These are phyloP conservation scores for Salix caprea DNA, from an alignment of 345 rosid genomes.

Conservation along the genomic window DNA sequence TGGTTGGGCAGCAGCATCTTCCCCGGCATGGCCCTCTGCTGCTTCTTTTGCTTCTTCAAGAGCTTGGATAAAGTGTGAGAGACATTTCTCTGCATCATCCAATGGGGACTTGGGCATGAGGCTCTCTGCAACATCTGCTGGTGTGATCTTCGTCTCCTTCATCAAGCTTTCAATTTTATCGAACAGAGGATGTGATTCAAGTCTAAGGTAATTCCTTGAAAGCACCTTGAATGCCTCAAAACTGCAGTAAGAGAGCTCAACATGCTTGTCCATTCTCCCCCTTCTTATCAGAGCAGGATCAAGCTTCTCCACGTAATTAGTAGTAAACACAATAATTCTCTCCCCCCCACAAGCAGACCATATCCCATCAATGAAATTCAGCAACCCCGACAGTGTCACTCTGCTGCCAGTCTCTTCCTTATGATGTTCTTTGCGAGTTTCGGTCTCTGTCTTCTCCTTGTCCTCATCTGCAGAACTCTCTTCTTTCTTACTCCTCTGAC, in stretches of 20 bases:
- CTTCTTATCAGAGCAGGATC: slow-evolving; percentile 71
- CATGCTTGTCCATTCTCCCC: slow-evolving; percentile 63
- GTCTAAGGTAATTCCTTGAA: slow-evolving; percentile 40
- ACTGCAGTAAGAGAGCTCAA: slow-evolving; percentile 44
- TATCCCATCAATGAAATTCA: slow-evolving; percentile 64
- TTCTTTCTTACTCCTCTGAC: slow-evolving; percentile 41
- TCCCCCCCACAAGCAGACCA: slow-evolving; percentile 75
- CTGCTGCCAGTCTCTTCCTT: slow-evolving; percentile 31
- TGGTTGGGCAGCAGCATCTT: not conserved
- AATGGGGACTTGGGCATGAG: slow-evolving; percentile 46
- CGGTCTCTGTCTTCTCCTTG: slow-evolving; percentile 29
- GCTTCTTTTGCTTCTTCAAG: slow-evolving; percentile 31
- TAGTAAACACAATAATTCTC: slow-evolving; percentile 58
- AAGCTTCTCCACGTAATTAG: slow-evolving; percentile 55
- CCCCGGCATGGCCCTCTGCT: not conserved
- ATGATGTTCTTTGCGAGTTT: slow-evolving; percentile 18
- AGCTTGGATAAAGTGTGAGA: slow-evolving; percentile 34
- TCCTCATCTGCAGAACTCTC: slow-evolving; percentile 26
- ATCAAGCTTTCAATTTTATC: slow-evolving; percentile 20
- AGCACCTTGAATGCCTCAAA: slow-evolving; percentile 47
- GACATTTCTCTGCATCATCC: slow-evolving; percentile 32
- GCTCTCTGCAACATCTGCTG: slow-evolving; percentile 54
- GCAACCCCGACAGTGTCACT: slow-evolving; percentile 62
- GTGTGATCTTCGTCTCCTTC: slow-evolving; percentile 34
- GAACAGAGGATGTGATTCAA: slow-evolving; percentile 35